These are phyloP conservation scores for Haplosporangium gracile DNA, from an alignment of 192 early-diverging fungal genomes.

Conservation along the genomic window DNA sequence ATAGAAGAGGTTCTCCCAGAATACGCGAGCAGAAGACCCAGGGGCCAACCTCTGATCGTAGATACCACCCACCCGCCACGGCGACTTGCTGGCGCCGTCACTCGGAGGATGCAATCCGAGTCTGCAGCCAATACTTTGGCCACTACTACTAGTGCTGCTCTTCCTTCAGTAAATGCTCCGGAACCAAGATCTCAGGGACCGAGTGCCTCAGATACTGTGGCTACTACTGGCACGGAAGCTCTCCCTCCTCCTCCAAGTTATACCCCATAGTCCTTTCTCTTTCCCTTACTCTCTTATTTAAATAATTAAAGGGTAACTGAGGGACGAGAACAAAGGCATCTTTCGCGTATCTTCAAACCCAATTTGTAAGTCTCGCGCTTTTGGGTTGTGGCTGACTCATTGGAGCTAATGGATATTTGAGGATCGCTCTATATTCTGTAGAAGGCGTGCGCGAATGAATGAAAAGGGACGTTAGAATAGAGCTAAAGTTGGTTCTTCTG, in stretches of 20 bases:
- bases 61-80: slow-evolving; percentile 10
- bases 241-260: not conserved
- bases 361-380: not conserved
- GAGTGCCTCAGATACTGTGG: not conserved
- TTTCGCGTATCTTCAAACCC: no score
- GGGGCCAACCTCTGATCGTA: slow-evolving; percentile 16
- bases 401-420: no score
- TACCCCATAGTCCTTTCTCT: not conserved
- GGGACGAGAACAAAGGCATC: not conserved
- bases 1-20: slow-evolving; percentile 12
- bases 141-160: not conserved
- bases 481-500: no score
- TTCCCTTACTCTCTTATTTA: not conserved
- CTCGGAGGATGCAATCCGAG: slow-evolving; percentile 10
- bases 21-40: slow-evolving; percentile 1
- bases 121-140: not conserved
- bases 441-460: no score
- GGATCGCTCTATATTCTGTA: no score
- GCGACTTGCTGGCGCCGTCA: slow-evolving; percentile 12
- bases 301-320: not conserved
- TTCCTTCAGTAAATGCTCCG: not conserved
- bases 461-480: no score
- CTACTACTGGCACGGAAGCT: not conserved
- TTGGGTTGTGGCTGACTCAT: not conserved
- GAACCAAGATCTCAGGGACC: not conserved